Evolutionary conservation across 495 filamentous ascomycete genomes (phyloP), one percentile per base, ranked within the genome.

Genomic region (Penicillium samsonianum): DNA sequence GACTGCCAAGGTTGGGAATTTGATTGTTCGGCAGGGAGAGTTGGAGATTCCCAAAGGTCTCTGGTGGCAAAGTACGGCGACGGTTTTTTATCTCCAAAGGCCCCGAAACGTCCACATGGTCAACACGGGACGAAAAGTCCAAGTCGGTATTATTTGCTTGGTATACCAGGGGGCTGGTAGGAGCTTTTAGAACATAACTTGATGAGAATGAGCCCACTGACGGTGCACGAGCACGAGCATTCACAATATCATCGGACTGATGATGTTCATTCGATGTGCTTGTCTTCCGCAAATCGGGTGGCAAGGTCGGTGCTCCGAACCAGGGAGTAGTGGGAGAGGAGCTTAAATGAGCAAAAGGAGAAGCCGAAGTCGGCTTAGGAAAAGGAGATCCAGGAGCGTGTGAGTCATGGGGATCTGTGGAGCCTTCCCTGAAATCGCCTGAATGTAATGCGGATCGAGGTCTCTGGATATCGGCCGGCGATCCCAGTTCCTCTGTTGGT

Each of bases 131-230:
- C 9, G 84, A 81, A 42, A 89, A 80, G 60, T 92, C 90, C 16
- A 91, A 67, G 55, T 95, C 92, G 8, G 92, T 88, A 63, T 91
- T 92, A 68, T 87, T 96, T 55, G 91, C 90, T 58, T 91, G 91
- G 64, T 97, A 85, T 3, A 93, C 91, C 22, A 98, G 77, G 19
- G 94, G 95, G 58, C 92, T 98, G 11, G 94, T 98, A 5, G 94
- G 93, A 4, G 89, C 83, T 68, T 92, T 90, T 42, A 94, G 85
- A 19, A 90, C 78, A 70, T 96, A 96, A 60, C 85, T 92, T 2
- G 89, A 90, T 1, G 90, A 88, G 16, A 89, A 90, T 3, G 88
- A 88, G 9, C 87, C 87, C 4, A 92, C 62, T 0, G 90, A 91
- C 14, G 87, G 84, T 38, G 87, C 78, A 63, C 82, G 65, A 6